These are phyloP conservation scores for Thelonectria blattea DNA, from an alignment of 2,329 filamentous ascomycete species.

Conservation along the genomic window DNA sequence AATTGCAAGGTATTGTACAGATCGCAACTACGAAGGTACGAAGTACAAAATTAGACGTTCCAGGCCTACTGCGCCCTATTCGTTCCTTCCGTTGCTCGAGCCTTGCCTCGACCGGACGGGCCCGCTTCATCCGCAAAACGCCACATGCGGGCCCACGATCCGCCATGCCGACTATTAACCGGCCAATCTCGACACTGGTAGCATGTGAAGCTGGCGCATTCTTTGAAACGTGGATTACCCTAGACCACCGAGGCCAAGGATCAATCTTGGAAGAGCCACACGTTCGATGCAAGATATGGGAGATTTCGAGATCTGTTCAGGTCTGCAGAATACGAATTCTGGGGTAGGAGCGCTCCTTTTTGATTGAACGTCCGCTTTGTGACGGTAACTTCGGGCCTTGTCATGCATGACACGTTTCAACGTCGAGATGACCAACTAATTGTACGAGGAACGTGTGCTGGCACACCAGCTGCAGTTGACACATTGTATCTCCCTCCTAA, in stretches of 20 bases:
- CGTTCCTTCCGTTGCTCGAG: slow-evolving; percentile 21
- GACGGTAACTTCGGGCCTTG: neutral
- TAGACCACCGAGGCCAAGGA: neutral
- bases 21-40: slow-evolving; percentile 41
- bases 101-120: slow-evolving; percentile 21
- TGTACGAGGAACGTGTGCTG: neutral
- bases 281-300: neutral
- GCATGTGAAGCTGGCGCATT: slow-evolving; percentile 1
- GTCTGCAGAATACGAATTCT: neutral
- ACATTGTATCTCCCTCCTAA: too few species aligned
- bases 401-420: neutral
- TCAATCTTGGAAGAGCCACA: neutral
- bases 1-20: slow-evolving; percentile 31
- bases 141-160: slow-evolving; percentile 22
- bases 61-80: slow-evolving; percentile 27
- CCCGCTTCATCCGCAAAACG: slow-evolving; percentile 20
- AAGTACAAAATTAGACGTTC: slow-evolving; percentile 34
- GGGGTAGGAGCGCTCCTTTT: neutral
- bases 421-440: neutral
- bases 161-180: slow-evolving; percentile 28
- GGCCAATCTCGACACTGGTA: slow-evolving; percentile 17
- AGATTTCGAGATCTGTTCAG: neutral
- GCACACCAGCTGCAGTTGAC: too few species aligned
- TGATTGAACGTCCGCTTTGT: neutral
- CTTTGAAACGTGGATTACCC: slow-evolving; percentile 10